These are phyloP conservation scores for Rhodotorula sp. DNA, from an alignment of 1,284 basidiomycete genomes.

Conservation along the genomic window DNA sequence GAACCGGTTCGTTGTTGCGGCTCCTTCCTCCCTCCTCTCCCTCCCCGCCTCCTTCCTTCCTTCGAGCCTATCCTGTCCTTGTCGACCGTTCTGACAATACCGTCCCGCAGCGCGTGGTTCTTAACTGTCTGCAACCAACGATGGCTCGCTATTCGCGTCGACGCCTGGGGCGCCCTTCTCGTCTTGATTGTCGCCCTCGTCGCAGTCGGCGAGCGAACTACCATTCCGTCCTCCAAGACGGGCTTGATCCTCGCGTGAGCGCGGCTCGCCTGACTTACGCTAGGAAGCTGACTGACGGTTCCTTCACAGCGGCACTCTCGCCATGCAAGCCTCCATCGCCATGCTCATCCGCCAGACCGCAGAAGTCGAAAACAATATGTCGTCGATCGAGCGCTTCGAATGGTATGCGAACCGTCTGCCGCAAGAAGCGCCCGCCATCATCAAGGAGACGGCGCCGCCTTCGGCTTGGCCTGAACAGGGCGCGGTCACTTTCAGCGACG, in stretches of 20 bases:
- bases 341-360: constrained; percentile 45
- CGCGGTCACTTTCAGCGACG: constrained; percentile 46
- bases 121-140: constrained; percentile 50
- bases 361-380: constrained; percentile 50
- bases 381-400: constrained; percentile 47
- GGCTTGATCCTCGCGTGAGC: constrained; percentile 22
- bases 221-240: constrained; percentile 18
- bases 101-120: constrained; percentile 45
- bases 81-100: background rate
- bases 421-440: constrained; percentile 37
- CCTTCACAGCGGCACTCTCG: background rate
- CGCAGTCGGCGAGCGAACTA: constrained; percentile 23
- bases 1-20: constrained; percentile 47
- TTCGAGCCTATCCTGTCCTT: too few species aligned
- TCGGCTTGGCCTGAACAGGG: constrained; percentile 48
- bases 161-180: constrained; percentile 45
- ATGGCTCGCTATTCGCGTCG: constrained; percentile 53
- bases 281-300: background rate
- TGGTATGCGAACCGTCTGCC: constrained; percentile 47
- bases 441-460: constrained; percentile 38
- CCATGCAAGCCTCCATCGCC: constrained; percentile 26
- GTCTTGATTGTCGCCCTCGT: constrained; percentile 47
- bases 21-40: background rate
- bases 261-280: background rate
- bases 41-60: background rate